Evolutionary conservation across 129 eudicot species (phyloP), one percentile per base, ranked within the genome.

Genomic region (Flaveria linearis): DNA sequence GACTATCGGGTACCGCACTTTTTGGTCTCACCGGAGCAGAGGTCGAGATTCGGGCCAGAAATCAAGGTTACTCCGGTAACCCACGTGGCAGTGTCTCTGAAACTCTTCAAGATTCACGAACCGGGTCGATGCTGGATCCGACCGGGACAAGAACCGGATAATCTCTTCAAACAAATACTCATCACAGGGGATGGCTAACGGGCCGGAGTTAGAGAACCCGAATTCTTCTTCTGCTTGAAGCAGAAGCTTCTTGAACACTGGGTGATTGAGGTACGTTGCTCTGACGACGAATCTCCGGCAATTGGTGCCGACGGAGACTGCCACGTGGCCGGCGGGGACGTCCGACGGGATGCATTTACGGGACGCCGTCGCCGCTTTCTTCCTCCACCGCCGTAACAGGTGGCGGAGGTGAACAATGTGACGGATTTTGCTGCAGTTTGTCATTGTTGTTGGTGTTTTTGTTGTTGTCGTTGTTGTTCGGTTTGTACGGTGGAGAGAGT

Each of bases 301-400:
- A 47, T 78, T 84, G 42, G 83, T 18, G 13, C 98, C 98, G 3
- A 93, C 98, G 7, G 76, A 72, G 60, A 93, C 96, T 0, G 97
- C 98, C 43, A 93, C 93, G 84, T 93, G 97, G 9, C 97, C 98
- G n/a, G 97, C 79, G 11, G 98, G 98, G 17, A 93, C 96, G 74
- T 93, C 98, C 4, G 92, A 77, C 17, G 97, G 93, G 12, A 85
- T 69, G 46, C 77, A 55, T 42, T 82, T 77, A 17, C 86, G 84
- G 49, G 93, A 74, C 2, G 82, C n/a, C 75, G 88, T 79, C 1
- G 92, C 91, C 76, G 82, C 85, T 30, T 87, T 91, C 76, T 82
- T 85, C 67, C 97, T 81, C 97, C 97, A 91, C 25, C 88, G 82
- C 7, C 89, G 75, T 42, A 91, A 65, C 88, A 91, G 84, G 46